A percentile compares a stretch with the other conserved stretches of the same genome.
phyloP scores from a whole-genome alignment of 441 rosid species.

The Jatropha podagrica region DNA sequence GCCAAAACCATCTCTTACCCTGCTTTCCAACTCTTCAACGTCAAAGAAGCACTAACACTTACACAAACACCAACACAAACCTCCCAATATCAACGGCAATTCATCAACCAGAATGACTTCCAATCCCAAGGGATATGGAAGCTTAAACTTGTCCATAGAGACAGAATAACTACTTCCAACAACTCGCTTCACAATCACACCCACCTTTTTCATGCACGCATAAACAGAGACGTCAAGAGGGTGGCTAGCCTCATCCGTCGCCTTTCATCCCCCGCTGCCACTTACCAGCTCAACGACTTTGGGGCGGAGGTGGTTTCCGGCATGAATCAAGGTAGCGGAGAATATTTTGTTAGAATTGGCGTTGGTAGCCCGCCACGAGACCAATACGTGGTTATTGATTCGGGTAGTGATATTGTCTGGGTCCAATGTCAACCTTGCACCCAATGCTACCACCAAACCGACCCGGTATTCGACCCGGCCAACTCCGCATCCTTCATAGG shows the following conservation, averaged over 20 bases:
- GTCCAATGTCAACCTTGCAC: constrained; percentile 94
- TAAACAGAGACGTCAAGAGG: constrained; percentile 60
- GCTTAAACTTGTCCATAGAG: constrained; percentile 67
- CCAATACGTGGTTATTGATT: constrained; percentile 86
- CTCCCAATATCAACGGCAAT: constrained; percentile 30
- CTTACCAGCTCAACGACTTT: constrained; percentile 38
- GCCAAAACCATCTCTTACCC: constrained; percentile 35
- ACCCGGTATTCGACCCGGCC: constrained; percentile 90
- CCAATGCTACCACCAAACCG: constrained; percentile 83
- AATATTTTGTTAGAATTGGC: constrained; percentile 87
- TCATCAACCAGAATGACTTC: constrained; percentile 18
- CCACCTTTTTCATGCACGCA: constrained; percentile 61
- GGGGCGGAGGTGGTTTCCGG: constrained; percentile 78
- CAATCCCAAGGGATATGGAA: constrained; percentile 25
- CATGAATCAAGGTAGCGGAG: constrained; percentile 95
- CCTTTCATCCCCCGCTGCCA: constrained; percentile 18
- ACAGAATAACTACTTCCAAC: constrained; percentile 28
- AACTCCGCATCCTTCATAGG: constrained; percentile 69
- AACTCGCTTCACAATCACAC: constrained; percentile 28
- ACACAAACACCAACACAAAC: not conserved
- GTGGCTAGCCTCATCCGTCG: constrained; percentile 54
- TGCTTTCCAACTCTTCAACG: constrained; percentile 57
- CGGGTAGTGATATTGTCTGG: constrained; percentile 98
- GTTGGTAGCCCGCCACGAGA: constrained; percentile 86
- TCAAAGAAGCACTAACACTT: constrained; percentile 34